These are phyloP conservation scores for Endothia cerciana DNA, from an alignment of 2,329 filamentous ascomycete genomes.

Conservation along the genomic window DNA sequence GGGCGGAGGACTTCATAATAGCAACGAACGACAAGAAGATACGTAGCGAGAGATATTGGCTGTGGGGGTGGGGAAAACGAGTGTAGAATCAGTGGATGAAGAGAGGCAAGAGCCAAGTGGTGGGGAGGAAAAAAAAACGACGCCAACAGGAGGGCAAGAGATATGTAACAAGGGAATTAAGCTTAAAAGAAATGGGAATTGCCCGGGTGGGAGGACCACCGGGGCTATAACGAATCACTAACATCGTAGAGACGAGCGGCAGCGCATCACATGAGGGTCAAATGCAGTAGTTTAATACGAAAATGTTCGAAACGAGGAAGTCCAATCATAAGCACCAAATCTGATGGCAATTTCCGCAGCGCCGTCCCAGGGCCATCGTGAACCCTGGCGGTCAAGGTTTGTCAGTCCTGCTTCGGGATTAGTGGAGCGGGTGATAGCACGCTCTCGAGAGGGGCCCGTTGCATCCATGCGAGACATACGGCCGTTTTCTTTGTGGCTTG, in stretches of 20 bases:
- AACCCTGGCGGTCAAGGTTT: constrained; percentile 4
- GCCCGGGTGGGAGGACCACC: background rate
- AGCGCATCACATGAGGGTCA: background rate
- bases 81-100: background rate
- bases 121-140: background rate
- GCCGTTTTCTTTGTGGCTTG: background rate
- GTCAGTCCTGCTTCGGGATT: background rate
- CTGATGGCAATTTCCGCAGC: background rate
- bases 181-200: background rate
- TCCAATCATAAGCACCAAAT: background rate
- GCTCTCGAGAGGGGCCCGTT: background rate
- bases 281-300: constrained; percentile 3
- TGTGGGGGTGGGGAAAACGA: background rate
- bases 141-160: background rate
- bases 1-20: constrained; percentile 10
- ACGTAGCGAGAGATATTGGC: background rate
- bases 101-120: background rate
- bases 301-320: background rate
- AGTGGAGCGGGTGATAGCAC: background rate
- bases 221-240: too few species aligned
- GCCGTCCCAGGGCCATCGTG: background rate
- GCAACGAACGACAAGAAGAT: background rate
- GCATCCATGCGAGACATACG: background rate
- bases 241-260: background rate
- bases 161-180: background rate